phyloP scores from a whole-genome alignment of 2,329 filamentous ascomycete genomes.

The Chaetomium sp. region DNA sequence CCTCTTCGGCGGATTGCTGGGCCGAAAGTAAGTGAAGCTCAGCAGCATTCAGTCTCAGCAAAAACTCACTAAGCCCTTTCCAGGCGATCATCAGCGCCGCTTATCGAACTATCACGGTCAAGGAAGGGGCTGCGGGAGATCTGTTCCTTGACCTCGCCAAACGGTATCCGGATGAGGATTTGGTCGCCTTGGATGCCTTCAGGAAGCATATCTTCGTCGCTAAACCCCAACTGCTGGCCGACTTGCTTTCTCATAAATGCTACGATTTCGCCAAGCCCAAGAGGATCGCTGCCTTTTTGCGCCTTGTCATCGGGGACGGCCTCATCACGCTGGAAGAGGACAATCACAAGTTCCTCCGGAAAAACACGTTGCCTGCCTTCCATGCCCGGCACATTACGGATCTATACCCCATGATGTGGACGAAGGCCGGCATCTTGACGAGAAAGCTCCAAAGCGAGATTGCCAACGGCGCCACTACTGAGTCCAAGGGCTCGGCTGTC shows the following conservation, averaged over 20 bases:
- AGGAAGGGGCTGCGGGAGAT: conserved; percentile 15
- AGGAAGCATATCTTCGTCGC: conserved; percentile 14
- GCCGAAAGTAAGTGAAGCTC: conserved; percentile 2
- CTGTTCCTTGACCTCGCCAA: conserved; percentile 16
- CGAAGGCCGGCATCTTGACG: conserved; percentile 47
- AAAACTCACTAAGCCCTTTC: background rate
- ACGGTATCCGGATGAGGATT: conserved; percentile 11
- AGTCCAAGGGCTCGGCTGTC: conserved; percentile 18
- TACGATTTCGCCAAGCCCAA: conserved; percentile 20
- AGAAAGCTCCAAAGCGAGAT: conserved; percentile 41
- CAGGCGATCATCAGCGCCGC: conserved; percentile 11
- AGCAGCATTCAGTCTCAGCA: too few species aligned
- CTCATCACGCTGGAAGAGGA: conserved; percentile 69
- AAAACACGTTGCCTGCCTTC: conserved; percentile 68
- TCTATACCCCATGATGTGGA: conserved; percentile 70
- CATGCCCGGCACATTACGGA: conserved; percentile 69
- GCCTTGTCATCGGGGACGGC: conserved; percentile 58
- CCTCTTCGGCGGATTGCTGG: conserved; percentile 13
- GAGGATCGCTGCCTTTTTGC: conserved; percentile 45
- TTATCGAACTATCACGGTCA: conserved; percentile 9
- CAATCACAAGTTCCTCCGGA: conserved; percentile 69
- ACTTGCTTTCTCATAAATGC: conserved; percentile 16
- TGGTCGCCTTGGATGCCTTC: conserved; percentile 10
- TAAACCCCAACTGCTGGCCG: conserved; percentile 16
- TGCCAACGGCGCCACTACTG: conserved; percentile 10